A percentile compares a stretch with the other conserved stretches of the same genome.
phyloP scores from a whole-genome alignment of 352 stramenopile species.

The Phytophthora pistaciae region DNA sequence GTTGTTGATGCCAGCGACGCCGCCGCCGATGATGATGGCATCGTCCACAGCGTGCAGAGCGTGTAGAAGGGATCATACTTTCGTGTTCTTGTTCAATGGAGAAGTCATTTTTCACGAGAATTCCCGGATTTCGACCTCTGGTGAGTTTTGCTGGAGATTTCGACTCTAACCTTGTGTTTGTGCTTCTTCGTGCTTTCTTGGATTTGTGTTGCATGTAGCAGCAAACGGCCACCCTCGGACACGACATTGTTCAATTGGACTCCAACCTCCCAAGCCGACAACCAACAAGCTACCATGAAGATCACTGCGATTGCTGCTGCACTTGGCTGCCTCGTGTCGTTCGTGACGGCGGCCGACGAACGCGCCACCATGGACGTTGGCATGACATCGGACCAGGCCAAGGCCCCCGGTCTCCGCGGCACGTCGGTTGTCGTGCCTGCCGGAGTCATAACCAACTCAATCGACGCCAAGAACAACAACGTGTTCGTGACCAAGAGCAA shows the following conservation, averaged over 20 bases:
- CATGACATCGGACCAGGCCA: conserved; percentile 11
- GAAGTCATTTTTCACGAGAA: conserved; percentile 4
- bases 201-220: not conserved
- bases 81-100: conserved; percentile 13
- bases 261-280: conserved; percentile 18
- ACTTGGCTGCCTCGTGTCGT: conserved; percentile 16
- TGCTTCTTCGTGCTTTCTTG: conserved; percentile 3
- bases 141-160: conserved; percentile 3
- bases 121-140: not conserved
- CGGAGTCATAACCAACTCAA: conserved; percentile 18
- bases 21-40: conserved; percentile 32
- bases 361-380: not conserved
- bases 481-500: conserved; percentile 24
- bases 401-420: not conserved
- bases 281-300: conserved; percentile 19
- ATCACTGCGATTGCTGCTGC: conserved; percentile 1
- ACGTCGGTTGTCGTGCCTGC: not conserved
- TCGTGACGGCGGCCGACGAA: conserved; percentile 19
- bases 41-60: conserved; percentile 47
- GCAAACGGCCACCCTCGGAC: not conserved
- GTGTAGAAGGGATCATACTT: conserved; percentile 26
- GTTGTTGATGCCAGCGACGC: conserved; percentile 37
- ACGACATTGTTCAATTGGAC: conserved; percentile 32
- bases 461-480: conserved; percentile 27
- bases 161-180: conserved; percentile 1